Evolutionary conservation across 78 protist genomes (phyloP).

Genomic region (slime mould (Dictyostelium discoideum)): DNA sequence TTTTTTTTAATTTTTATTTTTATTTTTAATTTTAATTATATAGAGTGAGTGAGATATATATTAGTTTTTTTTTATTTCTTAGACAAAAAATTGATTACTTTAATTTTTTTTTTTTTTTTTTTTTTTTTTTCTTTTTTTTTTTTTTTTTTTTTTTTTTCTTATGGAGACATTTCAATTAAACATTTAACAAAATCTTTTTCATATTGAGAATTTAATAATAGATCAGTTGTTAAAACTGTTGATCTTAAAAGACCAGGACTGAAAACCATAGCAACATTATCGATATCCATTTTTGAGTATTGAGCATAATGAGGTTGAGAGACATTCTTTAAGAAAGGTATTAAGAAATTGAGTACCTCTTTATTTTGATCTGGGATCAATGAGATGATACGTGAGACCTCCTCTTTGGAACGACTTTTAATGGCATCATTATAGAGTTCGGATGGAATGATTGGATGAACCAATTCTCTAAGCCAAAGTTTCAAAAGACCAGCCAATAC

Average conservation of each 20-base stretch:
- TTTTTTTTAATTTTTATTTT: not conserved
- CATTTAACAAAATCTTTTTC: conserved; percentile 68
- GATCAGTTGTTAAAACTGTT: conserved; percentile 29
- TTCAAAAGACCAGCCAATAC: conserved; percentile 74
- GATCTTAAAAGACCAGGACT: conserved; percentile 74
- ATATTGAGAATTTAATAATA: conserved; percentile 61
- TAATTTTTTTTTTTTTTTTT: not conserved
- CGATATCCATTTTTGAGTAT: conserved; percentile 67
- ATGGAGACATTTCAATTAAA: conserved; percentile 46
- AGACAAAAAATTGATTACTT: too few species aligned
- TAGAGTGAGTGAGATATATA: too few species aligned
- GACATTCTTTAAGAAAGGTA: conserved; percentile 35
- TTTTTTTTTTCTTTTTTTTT: not conserved
- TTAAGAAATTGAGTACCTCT: conserved; percentile 16
- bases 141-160: not conserved
- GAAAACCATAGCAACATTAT: conserved; percentile 69
- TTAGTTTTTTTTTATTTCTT: not conserved
- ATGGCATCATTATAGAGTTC: conserved; percentile 55
- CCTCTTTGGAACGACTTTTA: conserved; percentile 31
- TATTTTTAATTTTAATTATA: not conserved
- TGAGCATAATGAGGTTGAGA: conserved; percentile 28
- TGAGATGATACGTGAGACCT: not conserved
- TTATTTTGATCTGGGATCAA: conserved; percentile 9
- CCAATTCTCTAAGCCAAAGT: conserved; percentile 69
- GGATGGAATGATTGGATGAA: conserved; percentile 62